Percentiles rank a stretch among this genome's conserved stretches.
Evolutionary conservation across 176 grass and related monocot genomes (phyloP).

Genomic region (Oryza australiensis): DNA sequence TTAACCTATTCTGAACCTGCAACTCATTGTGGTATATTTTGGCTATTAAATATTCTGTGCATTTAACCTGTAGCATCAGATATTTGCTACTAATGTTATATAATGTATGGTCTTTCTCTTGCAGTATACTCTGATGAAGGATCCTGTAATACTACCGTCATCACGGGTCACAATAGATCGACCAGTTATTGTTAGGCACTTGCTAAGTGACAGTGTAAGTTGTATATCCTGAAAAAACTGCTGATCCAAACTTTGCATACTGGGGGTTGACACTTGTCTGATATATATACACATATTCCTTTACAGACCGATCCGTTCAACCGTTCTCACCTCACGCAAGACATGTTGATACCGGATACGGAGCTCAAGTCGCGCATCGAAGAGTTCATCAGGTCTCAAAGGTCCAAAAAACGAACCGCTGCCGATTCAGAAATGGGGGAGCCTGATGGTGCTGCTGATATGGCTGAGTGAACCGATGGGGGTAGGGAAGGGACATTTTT

Average conservation of each 20-base stretch:
- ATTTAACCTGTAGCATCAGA: background rate
- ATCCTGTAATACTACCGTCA: conserved; percentile 94
- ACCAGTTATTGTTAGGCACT: conserved; percentile 86
- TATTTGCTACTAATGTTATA: conserved; percentile 10
- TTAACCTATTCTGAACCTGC: background rate
- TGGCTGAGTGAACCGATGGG: conserved; percentile 43
- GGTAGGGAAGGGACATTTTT: background rate
- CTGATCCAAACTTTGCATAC: background rate
- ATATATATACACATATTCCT: conserved; percentile 14
- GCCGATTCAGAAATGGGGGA: conserved; percentile 23
- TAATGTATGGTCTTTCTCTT: background rate
- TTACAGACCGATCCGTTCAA: conserved; percentile 93
- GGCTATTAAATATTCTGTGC: background rate
- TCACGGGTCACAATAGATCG: conserved; percentile 81
- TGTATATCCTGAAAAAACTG: background rate
- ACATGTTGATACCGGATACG: conserved; percentile 82
- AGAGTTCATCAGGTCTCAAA: conserved; percentile 75
- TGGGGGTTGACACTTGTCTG: conserved; percentile 8
- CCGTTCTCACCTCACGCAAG: conserved; percentile 90
- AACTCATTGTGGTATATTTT: background rate
- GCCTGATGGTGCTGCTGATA: conserved; percentile 41
- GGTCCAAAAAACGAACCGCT: conserved; percentile 41
- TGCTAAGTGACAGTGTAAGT: conserved; percentile 89
- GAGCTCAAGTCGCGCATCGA: conserved; percentile 74
- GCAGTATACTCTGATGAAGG: conserved; percentile 94